Evolutionary conservation across 139 green algal genomes (phyloP).

Genomic region (Coelastrella sp.): DNA sequence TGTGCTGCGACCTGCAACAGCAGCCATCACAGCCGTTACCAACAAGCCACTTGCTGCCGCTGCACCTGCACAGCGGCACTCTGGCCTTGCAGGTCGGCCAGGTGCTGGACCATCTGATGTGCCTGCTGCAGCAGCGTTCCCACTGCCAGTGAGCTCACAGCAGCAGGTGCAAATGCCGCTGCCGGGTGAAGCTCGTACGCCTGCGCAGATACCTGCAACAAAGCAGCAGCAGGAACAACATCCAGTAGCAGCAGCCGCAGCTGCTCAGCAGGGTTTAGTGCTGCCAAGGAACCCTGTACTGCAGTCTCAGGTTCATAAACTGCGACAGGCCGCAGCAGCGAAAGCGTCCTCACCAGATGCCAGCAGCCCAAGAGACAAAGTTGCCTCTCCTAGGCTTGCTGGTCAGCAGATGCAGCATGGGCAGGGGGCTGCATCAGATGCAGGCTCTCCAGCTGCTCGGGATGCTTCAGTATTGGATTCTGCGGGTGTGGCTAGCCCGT

Average conservation of each 20-base stretch:
- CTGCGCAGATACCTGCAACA: not conserved
- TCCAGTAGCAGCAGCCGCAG: not conserved
- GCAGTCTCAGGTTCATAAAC: conserved; percentile 19
- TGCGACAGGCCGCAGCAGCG: not conserved
- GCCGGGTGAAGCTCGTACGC: not conserved
- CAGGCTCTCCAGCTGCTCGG: not conserved
- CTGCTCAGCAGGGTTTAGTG: not conserved
- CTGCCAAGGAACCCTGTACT: conserved; percentile 1
- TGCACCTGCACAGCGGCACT: not conserved
- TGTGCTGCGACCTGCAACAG: conserved; percentile 16
- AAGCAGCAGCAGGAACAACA: not conserved
- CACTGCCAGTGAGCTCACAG: not conserved
- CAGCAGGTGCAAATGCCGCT: conserved; percentile 11
- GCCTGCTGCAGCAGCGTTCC: not conserved
- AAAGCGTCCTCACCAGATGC: not conserved
- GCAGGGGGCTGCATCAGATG: not conserved
- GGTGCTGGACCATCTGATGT: too few species aligned
- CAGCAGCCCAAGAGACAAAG: not conserved
- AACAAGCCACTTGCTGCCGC: not conserved
- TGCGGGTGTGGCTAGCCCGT: not conserved
- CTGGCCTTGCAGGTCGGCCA: not conserved
- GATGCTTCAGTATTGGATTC: not conserved
- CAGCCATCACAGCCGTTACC: not conserved
- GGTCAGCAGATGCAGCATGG: not conserved
- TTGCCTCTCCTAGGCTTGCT: not conserved